Conservation (phyloP, 2,329 filamentous ascomycete species). For the Penicillium sp. region DNA sequence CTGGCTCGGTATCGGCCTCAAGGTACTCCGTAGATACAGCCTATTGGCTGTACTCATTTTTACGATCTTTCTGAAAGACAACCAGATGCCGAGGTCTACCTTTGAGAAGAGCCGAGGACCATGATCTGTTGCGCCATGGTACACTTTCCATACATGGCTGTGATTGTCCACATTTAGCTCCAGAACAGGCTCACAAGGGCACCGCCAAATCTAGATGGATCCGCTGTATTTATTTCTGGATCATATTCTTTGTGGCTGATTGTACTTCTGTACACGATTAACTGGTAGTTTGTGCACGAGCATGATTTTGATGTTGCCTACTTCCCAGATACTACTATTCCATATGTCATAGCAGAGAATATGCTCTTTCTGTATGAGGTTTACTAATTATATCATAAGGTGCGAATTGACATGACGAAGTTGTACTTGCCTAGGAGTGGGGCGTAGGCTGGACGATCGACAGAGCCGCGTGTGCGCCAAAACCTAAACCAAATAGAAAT, state of each 20-base stretch:
- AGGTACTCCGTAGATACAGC: not conserved
- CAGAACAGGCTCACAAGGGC: not conserved
- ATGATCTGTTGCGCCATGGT: not conserved
- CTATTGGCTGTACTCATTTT: not conserved
- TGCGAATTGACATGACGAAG: no score
- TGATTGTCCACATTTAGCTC: not conserved
- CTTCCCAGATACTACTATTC: no score
- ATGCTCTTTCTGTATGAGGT: no score
- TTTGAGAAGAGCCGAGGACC: not conserved
- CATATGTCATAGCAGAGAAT: no score
- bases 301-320: no score
- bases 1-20: not conserved
- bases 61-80: not conserved
- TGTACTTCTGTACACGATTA: no score
- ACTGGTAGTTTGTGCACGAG: no score
- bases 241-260: no score
- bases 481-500: not conserved
- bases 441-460: not conserved
- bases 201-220: not conserved
- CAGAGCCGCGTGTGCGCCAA: constrained; percentile 2
- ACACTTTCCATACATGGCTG: not conserved
- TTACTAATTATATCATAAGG: not conserved
- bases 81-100: not conserved
- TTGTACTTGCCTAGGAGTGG: not conserved
- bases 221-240: no score